Conservation (phyloP, 495 filamentous ascomycete genomes). For the Margaritispora aquatica region DNA sequence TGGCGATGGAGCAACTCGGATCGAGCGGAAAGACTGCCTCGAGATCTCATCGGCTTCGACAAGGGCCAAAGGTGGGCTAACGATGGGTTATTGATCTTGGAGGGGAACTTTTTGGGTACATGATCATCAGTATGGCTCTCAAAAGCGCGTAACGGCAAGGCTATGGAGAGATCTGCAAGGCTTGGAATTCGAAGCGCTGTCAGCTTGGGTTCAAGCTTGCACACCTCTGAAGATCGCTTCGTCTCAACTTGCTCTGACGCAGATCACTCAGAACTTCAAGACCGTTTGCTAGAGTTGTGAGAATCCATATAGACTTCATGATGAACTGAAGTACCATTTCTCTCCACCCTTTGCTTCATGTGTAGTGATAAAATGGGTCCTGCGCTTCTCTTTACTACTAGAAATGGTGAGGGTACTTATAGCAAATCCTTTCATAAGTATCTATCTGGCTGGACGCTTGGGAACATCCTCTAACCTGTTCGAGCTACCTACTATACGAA, state of each 20-base stretch:
- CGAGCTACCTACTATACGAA: too few species aligned
- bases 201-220: not conserved
- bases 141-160: not conserved
- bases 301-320: too few species aligned
- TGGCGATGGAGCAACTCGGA: not conserved
- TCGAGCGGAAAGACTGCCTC: not conserved
- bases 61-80: not conserved
- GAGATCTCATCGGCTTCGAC: not conserved
- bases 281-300: too few species aligned
- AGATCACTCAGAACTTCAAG: not conserved
- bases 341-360: too few species aligned
- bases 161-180: not conserved
- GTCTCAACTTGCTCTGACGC: not conserved
- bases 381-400: too few species aligned
- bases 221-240: not conserved
- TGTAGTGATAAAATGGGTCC: too few species aligned
- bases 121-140: not conserved
- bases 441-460: too few species aligned
- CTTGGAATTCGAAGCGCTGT: not conserved
- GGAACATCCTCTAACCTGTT: too few species aligned
- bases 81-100: not conserved
- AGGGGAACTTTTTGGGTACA: not conserved
- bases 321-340: too few species aligned
- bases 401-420: too few species aligned
- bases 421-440: too few species aligned